Percentiles rank a stretch among this genome's conserved stretches.
phyloP scores from a whole-genome alignment of 2,329 filamentous ascomycete species.

The Ascochyta koolunga region DNA sequence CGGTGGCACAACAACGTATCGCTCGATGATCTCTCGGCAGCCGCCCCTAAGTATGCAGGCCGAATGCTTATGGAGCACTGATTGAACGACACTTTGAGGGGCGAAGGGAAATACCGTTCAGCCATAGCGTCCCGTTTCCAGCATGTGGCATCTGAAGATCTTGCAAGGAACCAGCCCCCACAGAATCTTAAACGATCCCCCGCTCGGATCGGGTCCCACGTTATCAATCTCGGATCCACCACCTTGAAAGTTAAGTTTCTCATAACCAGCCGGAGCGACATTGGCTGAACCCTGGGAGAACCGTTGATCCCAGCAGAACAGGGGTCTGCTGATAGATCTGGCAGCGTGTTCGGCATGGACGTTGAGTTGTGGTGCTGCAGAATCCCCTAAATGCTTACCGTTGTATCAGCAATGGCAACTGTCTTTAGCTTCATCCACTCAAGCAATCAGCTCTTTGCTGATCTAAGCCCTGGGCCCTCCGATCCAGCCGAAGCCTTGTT shows the following conservation, averaged over 20 bases:
- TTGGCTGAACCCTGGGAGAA: conserved; percentile 1
- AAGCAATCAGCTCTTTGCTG: conserved; percentile 1
- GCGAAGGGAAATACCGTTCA: not conserved
- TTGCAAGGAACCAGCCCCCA: conserved; percentile 6
- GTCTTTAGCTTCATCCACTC: not conserved
- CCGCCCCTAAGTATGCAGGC: not conserved
- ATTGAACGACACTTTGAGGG: not conserved
- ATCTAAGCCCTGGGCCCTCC: not conserved
- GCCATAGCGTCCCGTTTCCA: conserved; percentile 2
- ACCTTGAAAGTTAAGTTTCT: conserved; percentile 12
- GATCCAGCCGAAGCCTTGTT: not conserved
- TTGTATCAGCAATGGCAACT: not conserved
- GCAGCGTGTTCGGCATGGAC: not conserved
- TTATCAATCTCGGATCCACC: conserved; percentile 17
- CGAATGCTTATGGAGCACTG: not conserved
- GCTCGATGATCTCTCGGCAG: not conserved
- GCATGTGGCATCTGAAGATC: conserved; percentile 6
- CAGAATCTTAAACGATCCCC: conserved; percentile 20
- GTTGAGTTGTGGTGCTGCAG: not conserved
- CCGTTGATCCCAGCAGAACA: not conserved
- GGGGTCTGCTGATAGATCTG: not conserved
- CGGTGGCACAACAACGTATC: not conserved
- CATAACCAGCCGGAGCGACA: conserved; percentile 10
- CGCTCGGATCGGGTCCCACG: conserved; percentile 20
- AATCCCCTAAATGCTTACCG: not conserved